Evolutionary conservation across 805 yeast genomes (phyloP), one percentile per base, ranked within the genome.

Genomic region (Cyberlindnera misumaiensis): DNA sequence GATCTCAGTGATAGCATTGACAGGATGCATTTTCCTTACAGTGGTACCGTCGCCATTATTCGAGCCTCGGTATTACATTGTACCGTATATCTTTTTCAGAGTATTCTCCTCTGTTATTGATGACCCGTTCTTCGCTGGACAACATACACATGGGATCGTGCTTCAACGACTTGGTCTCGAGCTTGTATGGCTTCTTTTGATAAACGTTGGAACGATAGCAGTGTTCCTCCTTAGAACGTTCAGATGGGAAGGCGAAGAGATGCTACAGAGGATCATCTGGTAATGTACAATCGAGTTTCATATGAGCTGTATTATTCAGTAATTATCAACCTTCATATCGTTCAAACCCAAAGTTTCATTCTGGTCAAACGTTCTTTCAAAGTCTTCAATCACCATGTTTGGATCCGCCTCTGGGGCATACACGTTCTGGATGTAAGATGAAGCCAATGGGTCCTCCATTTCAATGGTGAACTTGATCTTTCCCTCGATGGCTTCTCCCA

Each of bases 391-490:
- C 30, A 60, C 70, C 97, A 93, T 93, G 59, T 90, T 86, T 48
- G 99, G 99, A 64, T 93, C 99, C 30, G 76, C 75, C 64, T 93
- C 99, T 20, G 99, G 99, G 27, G 99, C 99, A 57, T 89, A 93
- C n/a, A 90, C 93, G 58, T 93, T 93, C 64, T 93, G 99, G 46
- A 93, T 83, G 56, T 93, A 93, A 1, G 96, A 87, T 4, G 95
- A 82, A 14, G 97, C 96, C 53, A 93, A 65, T 6, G 99, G 98
- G 63, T 93, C 99, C 47, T 80, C 88, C 94, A 93, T 83, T 30
- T 75, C 59, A 27, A 93, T 72, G 1, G 97, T 90, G 64, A 93
- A 89, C 41, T 81, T 77, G 33, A 76, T 67, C 47, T 83, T 77
- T 32, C 97, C 98, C 20, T 73, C 83, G 39, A 82, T 68, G 11